A percentile compares a stretch with the other conserved stretches of the same genome.
Conservation (phyloP, 2,329 filamentous ascomycete genomes). For the Tolypocladium guangdongense region DNA sequence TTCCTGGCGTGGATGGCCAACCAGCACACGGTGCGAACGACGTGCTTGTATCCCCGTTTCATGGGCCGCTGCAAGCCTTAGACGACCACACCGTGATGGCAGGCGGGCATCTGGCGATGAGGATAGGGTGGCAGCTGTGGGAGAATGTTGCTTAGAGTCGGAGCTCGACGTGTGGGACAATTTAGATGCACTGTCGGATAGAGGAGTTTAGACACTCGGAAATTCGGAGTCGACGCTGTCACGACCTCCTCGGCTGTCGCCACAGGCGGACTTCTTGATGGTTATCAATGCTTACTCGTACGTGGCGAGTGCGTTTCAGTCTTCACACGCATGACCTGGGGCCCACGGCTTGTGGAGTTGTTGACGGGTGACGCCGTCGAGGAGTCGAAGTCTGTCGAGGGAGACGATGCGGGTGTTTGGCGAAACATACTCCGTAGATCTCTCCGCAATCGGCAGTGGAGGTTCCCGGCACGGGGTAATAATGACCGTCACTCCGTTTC, state of each 20-base stretch:
- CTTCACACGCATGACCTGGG: not conserved
- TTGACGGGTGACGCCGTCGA: not conserved
- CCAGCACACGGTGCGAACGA: conserved; percentile 51
- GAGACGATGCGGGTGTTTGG: not conserved
- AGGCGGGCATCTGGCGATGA: not conserved
- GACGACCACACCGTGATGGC: not conserved
- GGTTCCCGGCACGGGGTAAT: too few species aligned
- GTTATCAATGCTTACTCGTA: not conserved
- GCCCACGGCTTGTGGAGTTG: not conserved
- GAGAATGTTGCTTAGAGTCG: not conserved
- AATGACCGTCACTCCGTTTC: too few species aligned
- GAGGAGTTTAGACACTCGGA: not conserved
- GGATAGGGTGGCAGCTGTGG: not conserved
- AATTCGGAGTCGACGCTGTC: not conserved
- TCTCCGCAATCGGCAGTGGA: not conserved
- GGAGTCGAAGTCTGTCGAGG: not conserved
- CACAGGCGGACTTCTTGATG: too few species aligned
- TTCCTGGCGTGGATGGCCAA: conserved; percentile 53
- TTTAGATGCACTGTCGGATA: not conserved
- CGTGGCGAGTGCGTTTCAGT: not conserved
- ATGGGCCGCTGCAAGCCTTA: conserved; percentile 71
- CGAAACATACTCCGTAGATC: too few species aligned
- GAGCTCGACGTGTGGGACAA: not conserved
- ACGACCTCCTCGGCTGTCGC: not conserved
- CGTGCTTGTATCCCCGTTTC: conserved; percentile 68